These are phyloP conservation scores for Fusarium floridanum DNA, from an alignment of 2,329 filamentous ascomycete species.

Conservation along the genomic window DNA sequence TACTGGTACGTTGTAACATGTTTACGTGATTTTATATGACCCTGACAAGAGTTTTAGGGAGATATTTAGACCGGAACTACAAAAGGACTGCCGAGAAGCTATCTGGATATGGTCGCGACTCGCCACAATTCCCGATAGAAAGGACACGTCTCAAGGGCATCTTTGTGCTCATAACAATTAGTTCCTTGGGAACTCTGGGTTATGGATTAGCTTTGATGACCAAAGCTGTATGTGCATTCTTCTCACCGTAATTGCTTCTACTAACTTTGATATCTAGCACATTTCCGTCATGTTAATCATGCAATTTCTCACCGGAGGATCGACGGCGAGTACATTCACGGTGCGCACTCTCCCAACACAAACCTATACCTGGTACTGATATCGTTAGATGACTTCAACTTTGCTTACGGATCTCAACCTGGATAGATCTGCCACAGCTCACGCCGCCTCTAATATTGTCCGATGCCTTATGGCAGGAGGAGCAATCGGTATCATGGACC, in stretches of 20 bases:
- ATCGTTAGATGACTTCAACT: constrained; percentile 8
- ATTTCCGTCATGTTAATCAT: constrained; percentile 5
- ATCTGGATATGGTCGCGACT: neutral
- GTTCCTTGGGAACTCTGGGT: constrained; percentile 1
- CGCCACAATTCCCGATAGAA: constrained; percentile 1
- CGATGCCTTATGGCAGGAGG: constrained; percentile 41
- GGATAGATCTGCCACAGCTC: constrained; percentile 42
- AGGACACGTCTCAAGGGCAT: constrained; percentile 2
- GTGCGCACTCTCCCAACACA: neutral
- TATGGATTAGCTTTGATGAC: constrained; percentile 1
- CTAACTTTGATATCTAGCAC: constrained; percentile 2
- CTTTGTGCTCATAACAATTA: neutral
- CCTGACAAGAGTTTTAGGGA: neutral
- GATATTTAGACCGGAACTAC: constrained; percentile 14
- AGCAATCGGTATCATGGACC: constrained; percentile 42
- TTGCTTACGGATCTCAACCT: constrained; percentile 47
- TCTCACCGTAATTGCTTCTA: too few relatives aligned
- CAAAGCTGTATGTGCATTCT: neutral
- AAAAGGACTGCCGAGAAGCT: neutral
- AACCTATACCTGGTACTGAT: neutral
- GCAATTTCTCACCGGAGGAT: neutral
- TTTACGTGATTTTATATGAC: neutral
- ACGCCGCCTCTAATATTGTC: constrained; percentile 45
- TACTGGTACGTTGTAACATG: neutral
- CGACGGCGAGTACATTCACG: constrained; percentile 18